Evolutionary conservation across 345 rosid genomes (phyloP).

Genomic region (Trapa incisa): DNA sequence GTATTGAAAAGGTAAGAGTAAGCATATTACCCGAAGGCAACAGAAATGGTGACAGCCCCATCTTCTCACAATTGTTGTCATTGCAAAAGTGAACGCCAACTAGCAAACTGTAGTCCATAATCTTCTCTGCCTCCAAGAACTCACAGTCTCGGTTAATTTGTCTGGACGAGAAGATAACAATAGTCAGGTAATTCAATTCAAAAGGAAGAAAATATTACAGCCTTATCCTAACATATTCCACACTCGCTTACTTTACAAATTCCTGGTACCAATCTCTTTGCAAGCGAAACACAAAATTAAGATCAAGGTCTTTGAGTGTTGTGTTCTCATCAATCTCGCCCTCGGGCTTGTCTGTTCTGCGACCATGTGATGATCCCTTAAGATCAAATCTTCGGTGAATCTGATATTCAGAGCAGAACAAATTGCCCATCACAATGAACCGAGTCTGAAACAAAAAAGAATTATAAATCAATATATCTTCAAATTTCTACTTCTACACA

Average conservation of each 20-base stretch:
- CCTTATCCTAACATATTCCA: too few species aligned
- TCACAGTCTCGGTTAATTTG: constrained; percentile 84
- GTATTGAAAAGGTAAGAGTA: neutral
- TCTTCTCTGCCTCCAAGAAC: constrained; percentile 84
- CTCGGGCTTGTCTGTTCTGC: constrained; percentile 70
- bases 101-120: constrained; percentile 92
- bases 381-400: constrained; percentile 92
- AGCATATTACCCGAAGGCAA: constrained; percentile 59
- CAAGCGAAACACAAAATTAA: constrained; percentile 74
- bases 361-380: constrained; percentile 96
- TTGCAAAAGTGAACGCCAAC: constrained; percentile 92
- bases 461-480: constrained; percentile 2
- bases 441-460: constrained; percentile 48
- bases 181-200: neutral
- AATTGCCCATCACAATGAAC: constrained; percentile 91
- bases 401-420: constrained; percentile 89
- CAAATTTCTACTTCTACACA: neutral
- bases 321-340: constrained; percentile 50
- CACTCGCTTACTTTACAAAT: constrained; percentile 51
- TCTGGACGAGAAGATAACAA: constrained; percentile 18
- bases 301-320: constrained; percentile 66
- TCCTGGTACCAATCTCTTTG: constrained; percentile 76
- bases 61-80: constrained; percentile 65
- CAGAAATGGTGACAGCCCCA: constrained; percentile 83
- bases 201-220: neutral